Evolutionary conservation across 345 rosid genomes (phyloP).

Genomic region (Brassica carinata): DNA sequence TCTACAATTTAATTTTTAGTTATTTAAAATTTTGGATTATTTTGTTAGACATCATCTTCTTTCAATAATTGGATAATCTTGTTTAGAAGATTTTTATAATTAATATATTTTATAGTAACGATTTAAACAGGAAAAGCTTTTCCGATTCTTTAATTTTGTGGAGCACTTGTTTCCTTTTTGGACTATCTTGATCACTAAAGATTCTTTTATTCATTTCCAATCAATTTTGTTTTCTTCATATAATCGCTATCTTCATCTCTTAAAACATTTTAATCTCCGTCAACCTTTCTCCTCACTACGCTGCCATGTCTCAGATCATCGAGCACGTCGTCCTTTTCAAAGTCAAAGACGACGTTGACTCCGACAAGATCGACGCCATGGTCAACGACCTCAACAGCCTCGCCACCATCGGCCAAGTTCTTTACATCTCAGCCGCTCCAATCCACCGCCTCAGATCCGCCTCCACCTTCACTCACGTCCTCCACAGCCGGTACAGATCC

Average conservation of each 20-base stretch:
- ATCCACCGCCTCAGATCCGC: conserved; percentile 47
- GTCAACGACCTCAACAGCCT: conserved; percentile 59
- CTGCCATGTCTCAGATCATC: conserved; percentile 34
- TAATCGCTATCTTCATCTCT: background rate
- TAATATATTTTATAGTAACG: too few relatives aligned
- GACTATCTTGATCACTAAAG: background rate
- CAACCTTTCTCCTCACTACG: background rate
- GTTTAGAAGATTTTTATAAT: too few relatives aligned
- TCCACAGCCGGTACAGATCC: conserved; percentile 80
- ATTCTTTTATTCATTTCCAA: background rate
- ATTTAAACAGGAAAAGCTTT: too few relatives aligned
- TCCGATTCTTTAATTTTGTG: background rate
- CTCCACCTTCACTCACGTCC: conserved; percentile 74
- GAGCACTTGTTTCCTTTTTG: background rate
- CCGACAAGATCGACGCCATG: conserved; percentile 55
- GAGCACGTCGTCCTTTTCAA: conserved; percentile 90
- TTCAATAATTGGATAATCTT: too few relatives aligned
- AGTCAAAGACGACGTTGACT: conserved; percentile 55
- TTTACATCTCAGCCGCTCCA: conserved; percentile 66
- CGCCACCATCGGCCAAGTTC: conserved; percentile 53
- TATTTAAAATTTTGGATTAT: too few relatives aligned
- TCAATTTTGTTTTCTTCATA: background rate
- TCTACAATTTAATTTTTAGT: too few relatives aligned
- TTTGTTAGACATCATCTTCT: too few relatives aligned
- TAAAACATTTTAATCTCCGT: background rate